Percentiles rank a stretch among this genome's conserved stretches.
phyloP scores from a whole-genome alignment of 495 filamentous ascomycete genomes.

The Tetracladium setigerum region DNA sequence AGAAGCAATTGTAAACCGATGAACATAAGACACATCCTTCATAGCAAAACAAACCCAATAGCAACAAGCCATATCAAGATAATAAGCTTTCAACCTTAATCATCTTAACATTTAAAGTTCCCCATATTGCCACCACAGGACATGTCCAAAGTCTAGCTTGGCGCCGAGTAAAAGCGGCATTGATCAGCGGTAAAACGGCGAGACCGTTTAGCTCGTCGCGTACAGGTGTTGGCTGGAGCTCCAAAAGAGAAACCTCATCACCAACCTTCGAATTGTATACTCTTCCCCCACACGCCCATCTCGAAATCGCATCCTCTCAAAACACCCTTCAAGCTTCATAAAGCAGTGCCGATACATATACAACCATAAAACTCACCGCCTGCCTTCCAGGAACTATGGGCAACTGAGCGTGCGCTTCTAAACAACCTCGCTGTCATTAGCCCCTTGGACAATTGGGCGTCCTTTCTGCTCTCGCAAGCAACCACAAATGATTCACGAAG shows the following conservation, averaged over 20 bases:
- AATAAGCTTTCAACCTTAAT: no score
- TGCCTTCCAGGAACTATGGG: neutral
- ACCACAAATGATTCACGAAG: constrained; percentile 12
- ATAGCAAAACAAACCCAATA: no score
- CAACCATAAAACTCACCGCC: neutral
- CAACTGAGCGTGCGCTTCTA: constrained; percentile 13
- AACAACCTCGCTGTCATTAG: constrained; percentile 3
- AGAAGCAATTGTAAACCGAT: no score
- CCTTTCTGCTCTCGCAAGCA: neutral
- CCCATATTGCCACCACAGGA: no score
- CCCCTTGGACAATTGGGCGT: constrained; percentile 7
- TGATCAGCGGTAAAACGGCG: constrained; percentile 1
- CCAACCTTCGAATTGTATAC: neutral
- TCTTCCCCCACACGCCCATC: neutral
- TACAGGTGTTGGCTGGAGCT: constrained; percentile 8
- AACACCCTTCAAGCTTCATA: neutral
- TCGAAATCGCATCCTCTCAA: neutral
- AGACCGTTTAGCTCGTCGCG: constrained; percentile 2
- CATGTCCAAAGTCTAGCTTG: neutral
- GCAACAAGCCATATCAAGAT: no score
- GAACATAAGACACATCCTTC: no score
- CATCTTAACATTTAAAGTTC: no score
- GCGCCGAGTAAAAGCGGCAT: constrained; percentile 3
- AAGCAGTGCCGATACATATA: constrained; percentile 1
- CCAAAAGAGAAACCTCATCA: neutral